Percentiles rank a stretch among this genome's conserved stretches.
phyloP scores from a whole-genome alignment of 2,329 filamentous ascomycete species.

The Dichotomopilus funicola region DNA sequence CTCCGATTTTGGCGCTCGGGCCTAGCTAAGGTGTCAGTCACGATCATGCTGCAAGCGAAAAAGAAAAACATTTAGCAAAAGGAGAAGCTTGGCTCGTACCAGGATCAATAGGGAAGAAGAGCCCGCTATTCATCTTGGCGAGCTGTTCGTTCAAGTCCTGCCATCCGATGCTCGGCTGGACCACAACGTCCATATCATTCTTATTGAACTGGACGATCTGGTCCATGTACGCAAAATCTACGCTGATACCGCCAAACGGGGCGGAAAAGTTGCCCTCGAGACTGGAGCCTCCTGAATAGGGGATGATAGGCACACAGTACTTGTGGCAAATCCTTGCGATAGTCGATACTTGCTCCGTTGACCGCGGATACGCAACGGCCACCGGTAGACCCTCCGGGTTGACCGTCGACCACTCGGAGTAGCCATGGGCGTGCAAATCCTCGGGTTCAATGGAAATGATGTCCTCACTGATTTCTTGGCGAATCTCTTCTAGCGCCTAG shows the following conservation, averaged over 20 bases:
- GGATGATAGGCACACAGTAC: conserved; percentile 75
- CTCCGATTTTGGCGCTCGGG: conserved; percentile 67
- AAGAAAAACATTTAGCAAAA: not conserved
- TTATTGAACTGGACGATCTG: conserved; percentile 71
- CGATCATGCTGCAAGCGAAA: not conserved
- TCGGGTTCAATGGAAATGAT: conserved; percentile 58
- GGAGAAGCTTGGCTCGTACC: conserved; percentile 35
- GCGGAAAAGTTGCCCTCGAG: conserved; percentile 88
- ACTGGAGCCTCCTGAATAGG: conserved; percentile 79
- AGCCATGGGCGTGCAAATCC: conserved; percentile 56
- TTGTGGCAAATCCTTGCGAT: conserved; percentile 67
- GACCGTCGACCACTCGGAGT: conserved; percentile 59
- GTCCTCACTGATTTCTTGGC: conserved; percentile 42
- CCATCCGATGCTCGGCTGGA: conserved; percentile 90
- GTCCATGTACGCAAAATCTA: conserved; percentile 88
- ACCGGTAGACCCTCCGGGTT: conserved; percentile 56
- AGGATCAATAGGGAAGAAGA: conserved; percentile 90
- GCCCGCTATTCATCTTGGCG: conserved; percentile 61
- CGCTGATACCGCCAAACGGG: conserved; percentile 77
- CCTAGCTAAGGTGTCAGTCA: conserved; percentile 30
- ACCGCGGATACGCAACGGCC: conserved; percentile 57
- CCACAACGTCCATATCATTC: conserved; percentile 86
- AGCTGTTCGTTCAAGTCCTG: conserved; percentile 73
- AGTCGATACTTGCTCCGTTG: conserved; percentile 52
- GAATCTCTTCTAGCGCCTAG: conserved; percentile 51